A percentile compares a stretch with the other conserved stretches of the same genome.
phyloP scores from a whole-genome alignment of 148 eudicot genomes.

The Rhododendron vialii region DNA sequence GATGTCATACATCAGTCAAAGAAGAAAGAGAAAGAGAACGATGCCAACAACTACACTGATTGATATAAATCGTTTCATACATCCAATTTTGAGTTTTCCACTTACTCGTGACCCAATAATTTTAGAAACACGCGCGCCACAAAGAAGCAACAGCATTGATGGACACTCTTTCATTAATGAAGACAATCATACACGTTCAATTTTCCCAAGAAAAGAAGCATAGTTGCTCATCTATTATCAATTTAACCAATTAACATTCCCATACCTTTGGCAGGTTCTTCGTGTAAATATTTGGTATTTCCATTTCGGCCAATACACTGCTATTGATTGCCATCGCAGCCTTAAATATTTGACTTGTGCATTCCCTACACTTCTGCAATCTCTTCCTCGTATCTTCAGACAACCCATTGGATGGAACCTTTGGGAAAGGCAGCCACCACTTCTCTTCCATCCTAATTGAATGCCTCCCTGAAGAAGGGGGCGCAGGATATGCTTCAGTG shows the following conservation, averaged over 20 bases:
- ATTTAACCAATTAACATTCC: not conserved
- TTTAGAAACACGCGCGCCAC: not conserved
- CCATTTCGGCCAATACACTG: conserved; percentile 46
- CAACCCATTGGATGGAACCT: conserved; percentile 40
- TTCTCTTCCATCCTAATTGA: conserved; percentile 38
- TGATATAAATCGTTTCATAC: not conserved
- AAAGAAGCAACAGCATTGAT: not conserved
- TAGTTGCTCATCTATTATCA: not conserved
- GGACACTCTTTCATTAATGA: not conserved
- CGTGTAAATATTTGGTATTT: conserved; percentile 40
- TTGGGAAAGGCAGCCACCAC: conserved; percentile 60
- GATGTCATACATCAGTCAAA: not conserved
- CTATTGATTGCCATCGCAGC: conserved; percentile 51
- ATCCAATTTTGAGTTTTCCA: not conserved
- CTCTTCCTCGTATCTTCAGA: conserved; percentile 32
- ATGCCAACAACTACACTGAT: not conserved
- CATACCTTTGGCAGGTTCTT: conserved; percentile 45
- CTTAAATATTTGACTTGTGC: conserved; percentile 45
- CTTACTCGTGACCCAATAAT: too few relatives aligned
- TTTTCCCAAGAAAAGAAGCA: not conserved
- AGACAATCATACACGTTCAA: not conserved
- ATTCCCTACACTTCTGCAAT: conserved; percentile 40
- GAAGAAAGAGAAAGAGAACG: not conserved
- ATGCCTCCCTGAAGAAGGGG: conserved; percentile 19
- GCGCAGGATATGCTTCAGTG: conserved; percentile 13